A percentile compares a stretch with the other conserved stretches of the same genome.
Evolutionary conservation across 2,329 filamentous ascomycete species (phyloP).

Genomic region (Cadophora sp.): DNA sequence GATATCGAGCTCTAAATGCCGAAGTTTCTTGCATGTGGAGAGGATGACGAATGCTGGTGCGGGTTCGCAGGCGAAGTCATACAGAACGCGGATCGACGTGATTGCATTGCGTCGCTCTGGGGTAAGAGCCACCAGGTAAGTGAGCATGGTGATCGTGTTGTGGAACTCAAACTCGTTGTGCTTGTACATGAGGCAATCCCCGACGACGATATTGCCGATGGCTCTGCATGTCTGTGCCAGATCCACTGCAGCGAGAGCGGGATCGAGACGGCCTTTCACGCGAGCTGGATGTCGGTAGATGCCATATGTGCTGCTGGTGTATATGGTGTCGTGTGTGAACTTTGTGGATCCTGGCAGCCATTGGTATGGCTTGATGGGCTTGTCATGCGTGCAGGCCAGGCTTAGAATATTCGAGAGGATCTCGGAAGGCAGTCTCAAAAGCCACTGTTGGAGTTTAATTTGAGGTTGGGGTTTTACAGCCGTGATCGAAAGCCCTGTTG

Average conservation of each 20-base stretch:
- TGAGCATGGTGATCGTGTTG: not conserved
- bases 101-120: not conserved
- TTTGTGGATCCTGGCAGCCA: not conserved
- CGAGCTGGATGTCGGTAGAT: not conserved
- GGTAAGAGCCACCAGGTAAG: not conserved
- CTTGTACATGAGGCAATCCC: not conserved
- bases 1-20: slow-evolving; percentile 1
- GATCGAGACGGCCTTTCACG: not conserved
- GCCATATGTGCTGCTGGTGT: not conserved
- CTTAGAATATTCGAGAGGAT: not conserved
- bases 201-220: not conserved
- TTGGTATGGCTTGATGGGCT: not conserved
- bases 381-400: not conserved
- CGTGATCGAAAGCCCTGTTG: no score
- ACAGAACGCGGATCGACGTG: not conserved
- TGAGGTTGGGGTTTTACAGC: not conserved
- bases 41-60: not conserved
- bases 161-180: not conserved
- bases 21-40: not conserved
- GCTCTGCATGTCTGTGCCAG: not conserved
- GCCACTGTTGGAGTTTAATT: not conserved
- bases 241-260: slow-evolving; percentile 4
- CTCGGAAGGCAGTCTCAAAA: not conserved
- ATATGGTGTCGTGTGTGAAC: not conserved
- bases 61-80: not conserved